Evolutionary conservation across 345 rosid genomes (phyloP).

Genomic region (Durio zibethinus): DNA sequence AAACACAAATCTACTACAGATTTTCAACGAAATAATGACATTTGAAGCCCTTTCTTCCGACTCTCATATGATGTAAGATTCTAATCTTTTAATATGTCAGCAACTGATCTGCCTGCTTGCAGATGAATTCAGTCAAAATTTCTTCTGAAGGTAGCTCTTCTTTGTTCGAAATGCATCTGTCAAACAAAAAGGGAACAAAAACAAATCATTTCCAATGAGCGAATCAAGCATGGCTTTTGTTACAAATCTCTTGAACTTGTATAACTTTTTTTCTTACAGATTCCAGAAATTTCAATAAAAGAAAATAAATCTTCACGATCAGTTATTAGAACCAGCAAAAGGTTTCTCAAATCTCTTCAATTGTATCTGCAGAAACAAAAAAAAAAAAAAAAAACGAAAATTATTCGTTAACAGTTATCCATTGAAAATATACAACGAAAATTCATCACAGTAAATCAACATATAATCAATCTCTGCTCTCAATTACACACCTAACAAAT

Average conservation of each 20-base stretch:
- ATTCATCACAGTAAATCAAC: background rate
- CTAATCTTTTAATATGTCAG: conserved; percentile 20
- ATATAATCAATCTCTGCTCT: conserved; percentile 3
- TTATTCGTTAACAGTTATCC: background rate
- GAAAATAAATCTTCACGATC: conserved; percentile 17
- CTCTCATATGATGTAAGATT: conserved; percentile 15
- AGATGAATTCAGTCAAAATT: background rate
- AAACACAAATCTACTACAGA: conserved; percentile 16
- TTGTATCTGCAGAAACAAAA: conserved; percentile 21
- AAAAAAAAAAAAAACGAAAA: background rate
- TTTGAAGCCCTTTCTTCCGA: conserved; percentile 21
- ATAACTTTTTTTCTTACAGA: background rate
- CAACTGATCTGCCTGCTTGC: conserved; percentile 17
- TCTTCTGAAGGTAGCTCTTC: conserved; percentile 11
- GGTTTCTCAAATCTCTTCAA: conserved; percentile 4
- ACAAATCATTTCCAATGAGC: background rate
- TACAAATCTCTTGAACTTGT: background rate
- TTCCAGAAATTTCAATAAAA: conserved; percentile 7
- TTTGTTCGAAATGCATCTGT: conserved; percentile 25
- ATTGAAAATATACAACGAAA: background rate
- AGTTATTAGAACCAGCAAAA: background rate
- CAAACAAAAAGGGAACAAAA: conserved; percentile 1
- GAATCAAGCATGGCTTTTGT: conserved; percentile 7
- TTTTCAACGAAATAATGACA: conserved; percentile 33
- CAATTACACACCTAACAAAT: conserved; percentile 21